Percentiles rank a stretch among this genome's conserved stretches.
phyloP scores from a whole-genome alignment of 768 basidiomycete genomes.

The Krasilnikovozyma curviuscula region DNA sequence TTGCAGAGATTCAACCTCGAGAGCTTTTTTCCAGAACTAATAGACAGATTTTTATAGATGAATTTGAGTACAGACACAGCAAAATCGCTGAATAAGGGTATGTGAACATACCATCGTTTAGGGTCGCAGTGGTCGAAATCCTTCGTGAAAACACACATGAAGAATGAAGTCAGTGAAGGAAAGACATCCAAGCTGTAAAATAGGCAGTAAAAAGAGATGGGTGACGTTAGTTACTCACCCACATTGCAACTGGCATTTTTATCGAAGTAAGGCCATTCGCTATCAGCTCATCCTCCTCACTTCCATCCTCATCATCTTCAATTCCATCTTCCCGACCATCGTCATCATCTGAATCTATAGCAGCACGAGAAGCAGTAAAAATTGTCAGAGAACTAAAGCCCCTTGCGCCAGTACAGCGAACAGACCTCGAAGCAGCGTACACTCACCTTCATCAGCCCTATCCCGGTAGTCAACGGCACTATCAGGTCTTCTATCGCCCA shows the following conservation, averaged over 20 bases:
- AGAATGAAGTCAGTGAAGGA: not conserved
- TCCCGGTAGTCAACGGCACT: not conserved
- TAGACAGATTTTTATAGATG: not conserved
- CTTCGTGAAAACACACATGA: conserved; percentile 31
- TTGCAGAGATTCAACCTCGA: conserved; percentile 64
- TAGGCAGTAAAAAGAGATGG: not conserved
- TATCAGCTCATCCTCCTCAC: conserved; percentile 10
- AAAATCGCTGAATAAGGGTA: no score
- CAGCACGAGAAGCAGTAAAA: no score
- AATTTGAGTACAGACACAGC: not conserved
- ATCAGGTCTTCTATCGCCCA: no score
- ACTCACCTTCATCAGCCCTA: not conserved
- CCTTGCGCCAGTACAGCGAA: no score
- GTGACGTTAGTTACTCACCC: conserved; percentile 40
- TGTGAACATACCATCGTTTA: conserved; percentile 33
- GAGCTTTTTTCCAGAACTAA: conserved; percentile 63
- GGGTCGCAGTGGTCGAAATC: conserved; percentile 98
- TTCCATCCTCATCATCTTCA: conserved; percentile 27
- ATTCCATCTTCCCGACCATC: conserved; percentile 29
- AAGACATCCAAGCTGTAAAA: not conserved
- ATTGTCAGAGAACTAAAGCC: not conserved
- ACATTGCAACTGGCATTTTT: conserved; percentile 73
- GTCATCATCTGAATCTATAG: conserved; percentile 25
- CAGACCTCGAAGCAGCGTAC: not conserved
- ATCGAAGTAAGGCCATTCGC: conserved; percentile 17